Base-by-base conservation (phyloP, 306 rosid species). In the Malus sieversii region DNA sequence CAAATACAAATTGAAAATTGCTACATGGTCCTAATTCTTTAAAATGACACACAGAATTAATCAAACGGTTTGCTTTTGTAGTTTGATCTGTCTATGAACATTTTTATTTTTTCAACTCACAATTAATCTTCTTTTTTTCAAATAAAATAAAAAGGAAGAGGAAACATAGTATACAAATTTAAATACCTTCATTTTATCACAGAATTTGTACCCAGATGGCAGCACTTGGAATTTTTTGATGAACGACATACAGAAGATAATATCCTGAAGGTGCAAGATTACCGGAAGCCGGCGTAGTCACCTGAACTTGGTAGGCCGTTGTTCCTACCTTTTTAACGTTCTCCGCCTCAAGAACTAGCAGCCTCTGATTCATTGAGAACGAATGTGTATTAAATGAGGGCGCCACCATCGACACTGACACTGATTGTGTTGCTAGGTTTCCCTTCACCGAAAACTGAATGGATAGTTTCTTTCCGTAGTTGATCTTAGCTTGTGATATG, bases 361-460 rank as follows among this genome's bases (percentile, higher is more conserved):
- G 2, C 80, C 96, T 84, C 42, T 93, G 93, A 68, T 83, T 91
- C 97, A 89, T 90, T 2, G 99, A 89, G 73, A 87, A 90, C 2
- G 99, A 95, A 71, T 95, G 99, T 1, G 97, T 95, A 2, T 57
- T 82, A 62, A 93, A 89, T 3, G 98, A 84, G 27, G 98, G 97
- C 11, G 90, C 72, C 68, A 80, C 55, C 85, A 93, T 53, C 1
- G 89, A 82, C 69, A 88, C 90, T 23, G 48, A 46, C 68, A 93
- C 87, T 57, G 15, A 27, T 29, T 75, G 30, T 7, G 10, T 5
- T 3, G 44, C 59, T 1, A 85, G 61, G 0, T 3, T 27, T 25
- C 80, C 74, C 12, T 73, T 52, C 4, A 79, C 71, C 5, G 73
- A 23, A 33, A 85, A 82, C 22, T 61, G 52, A 62, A 85, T 77